Percentiles rank a stretch among this genome's conserved stretches.
These are phyloP conservation scores for Linnemannia hyalina DNA, from an alignment of 192 early-diverging fungal species.

Conservation along the genomic window DNA sequence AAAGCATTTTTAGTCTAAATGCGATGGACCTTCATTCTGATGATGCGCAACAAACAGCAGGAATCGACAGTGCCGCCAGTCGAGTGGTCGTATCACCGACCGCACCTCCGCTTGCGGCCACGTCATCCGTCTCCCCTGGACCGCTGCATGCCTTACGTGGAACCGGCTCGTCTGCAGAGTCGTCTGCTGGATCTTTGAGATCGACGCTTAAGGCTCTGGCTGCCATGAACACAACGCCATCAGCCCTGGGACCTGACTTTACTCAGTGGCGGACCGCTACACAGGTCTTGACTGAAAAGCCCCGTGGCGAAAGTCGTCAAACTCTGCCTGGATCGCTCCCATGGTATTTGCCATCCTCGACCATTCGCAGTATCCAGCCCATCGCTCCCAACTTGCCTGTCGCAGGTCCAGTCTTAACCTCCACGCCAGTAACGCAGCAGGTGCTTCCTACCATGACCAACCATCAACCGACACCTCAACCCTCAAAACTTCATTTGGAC, in stretches of 20 bases:
- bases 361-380: neutral
- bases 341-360: neutral
- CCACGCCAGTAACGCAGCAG: neutral
- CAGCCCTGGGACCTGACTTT: neutral
- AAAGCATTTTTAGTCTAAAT: neutral
- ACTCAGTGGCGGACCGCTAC: neutral
- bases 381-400: neutral
- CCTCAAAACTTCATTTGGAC: neutral
- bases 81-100: neutral
- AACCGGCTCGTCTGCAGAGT: neutral
- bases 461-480: neutral
- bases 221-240: neutral
- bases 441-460: neutral
- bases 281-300: neutral
- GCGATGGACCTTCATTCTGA: neutral
- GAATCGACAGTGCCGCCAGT: neutral
- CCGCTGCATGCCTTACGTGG: too few relatives aligned
- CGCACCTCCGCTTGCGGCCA: neutral
- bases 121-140: neutral
- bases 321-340: neutral
- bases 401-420: neutral
- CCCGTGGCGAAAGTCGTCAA: neutral
- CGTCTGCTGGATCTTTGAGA: neutral
- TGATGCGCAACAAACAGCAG: neutral
- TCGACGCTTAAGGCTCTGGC: neutral